Conservation (phyloP, 345 rosid species). For the Conringia planisiliqua region DNA sequence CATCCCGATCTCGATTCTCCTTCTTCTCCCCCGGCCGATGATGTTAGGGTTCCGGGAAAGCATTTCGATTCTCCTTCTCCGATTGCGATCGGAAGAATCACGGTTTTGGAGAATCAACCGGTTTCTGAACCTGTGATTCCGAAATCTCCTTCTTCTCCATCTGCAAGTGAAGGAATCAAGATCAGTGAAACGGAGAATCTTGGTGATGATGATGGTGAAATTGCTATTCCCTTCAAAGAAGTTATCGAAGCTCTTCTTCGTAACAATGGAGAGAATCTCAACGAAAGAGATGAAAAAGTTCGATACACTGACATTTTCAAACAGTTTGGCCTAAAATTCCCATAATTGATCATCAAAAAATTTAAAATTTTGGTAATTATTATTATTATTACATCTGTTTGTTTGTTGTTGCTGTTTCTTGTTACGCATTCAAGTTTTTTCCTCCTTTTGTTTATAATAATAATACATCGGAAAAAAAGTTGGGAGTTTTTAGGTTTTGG, state of each 20-base stretch:
- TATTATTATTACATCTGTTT: too few species aligned
- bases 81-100: neutral
- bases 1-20: neutral
- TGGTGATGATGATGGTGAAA: too few species aligned
- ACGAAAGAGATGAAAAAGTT: neutral
- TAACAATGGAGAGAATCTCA: constrained; percentile 8
- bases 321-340: neutral
- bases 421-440: neutral
- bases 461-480: constrained; percentile 1
- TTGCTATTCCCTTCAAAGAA: constrained; percentile 3
- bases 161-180: neutral
- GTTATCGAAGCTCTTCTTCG: constrained; percentile 23
- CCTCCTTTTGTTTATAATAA: neutral
- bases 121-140: neutral
- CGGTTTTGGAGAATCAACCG: neutral
- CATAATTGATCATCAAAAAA: neutral
- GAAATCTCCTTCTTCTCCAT: neutral
- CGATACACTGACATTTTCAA: constrained; percentile 13
- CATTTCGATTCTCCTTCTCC: neutral
- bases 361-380: too few species aligned
- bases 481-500: neutral
- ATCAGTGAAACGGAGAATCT: neutral
- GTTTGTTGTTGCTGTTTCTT: neutral
- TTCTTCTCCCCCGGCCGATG: neutral
- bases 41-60: neutral